Conservation (phyloP, 2,329 filamentous ascomycete genomes). For the Fusarium sp. region DNA sequence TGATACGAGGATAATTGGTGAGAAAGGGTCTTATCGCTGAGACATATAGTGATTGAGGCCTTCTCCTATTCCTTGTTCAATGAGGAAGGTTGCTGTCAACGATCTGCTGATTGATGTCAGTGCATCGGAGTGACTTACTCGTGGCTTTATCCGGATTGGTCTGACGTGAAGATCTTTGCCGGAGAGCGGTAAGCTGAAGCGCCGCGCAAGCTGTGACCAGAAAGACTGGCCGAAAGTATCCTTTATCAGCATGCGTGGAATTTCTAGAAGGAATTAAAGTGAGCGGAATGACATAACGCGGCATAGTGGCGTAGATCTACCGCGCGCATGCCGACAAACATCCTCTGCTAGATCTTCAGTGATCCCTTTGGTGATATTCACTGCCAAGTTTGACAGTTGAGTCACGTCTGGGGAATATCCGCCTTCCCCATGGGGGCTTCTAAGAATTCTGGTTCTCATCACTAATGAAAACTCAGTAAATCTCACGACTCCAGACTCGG, state of each 20-base stretch:
- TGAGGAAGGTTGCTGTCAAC: neutral
- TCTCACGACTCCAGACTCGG: neutral
- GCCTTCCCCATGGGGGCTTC: slow-evolving; percentile 19
- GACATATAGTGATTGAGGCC: neutral
- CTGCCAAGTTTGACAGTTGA: neutral
- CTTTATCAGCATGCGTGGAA: neutral
- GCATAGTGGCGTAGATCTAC: neutral
- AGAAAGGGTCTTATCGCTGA: neutral
- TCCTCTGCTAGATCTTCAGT: fast-evolving
- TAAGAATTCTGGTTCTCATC: slow-evolving; percentile 13
- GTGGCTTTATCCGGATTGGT: neutral
- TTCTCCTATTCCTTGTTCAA: neutral
- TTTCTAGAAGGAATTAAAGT: slow-evolving; percentile 15
- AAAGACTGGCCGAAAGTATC: neutral
- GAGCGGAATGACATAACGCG: neutral
- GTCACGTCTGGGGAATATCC: slow-evolving; percentile 15
- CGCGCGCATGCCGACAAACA: neutral
- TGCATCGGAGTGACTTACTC: slow-evolving; percentile 7
- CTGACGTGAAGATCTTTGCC: slow-evolving; percentile 13
- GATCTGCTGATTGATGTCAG: neutral
- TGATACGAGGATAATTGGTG: neutral
- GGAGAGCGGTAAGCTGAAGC: neutral
- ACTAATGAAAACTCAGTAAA: slow-evolving; percentile 4
- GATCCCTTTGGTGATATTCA: neutral
- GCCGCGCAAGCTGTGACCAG: neutral